Conservation (phyloP, 1,284 basidiomycete genomes). For the Pyrrhoderma lamaoense region DNA sequence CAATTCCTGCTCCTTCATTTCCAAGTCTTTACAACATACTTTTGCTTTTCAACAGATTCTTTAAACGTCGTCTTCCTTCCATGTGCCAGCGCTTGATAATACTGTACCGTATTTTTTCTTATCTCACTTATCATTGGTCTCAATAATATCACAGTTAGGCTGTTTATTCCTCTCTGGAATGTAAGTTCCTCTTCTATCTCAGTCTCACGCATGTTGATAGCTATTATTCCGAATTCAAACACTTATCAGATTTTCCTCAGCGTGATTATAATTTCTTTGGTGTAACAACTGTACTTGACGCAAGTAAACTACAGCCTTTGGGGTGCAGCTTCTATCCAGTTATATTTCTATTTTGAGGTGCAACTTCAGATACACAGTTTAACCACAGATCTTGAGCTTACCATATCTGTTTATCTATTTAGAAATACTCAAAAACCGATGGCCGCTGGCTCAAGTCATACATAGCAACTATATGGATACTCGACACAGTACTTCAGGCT, state of each 20-base stretch:
- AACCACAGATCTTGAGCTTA: background rate
- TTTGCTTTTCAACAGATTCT: too few relatives aligned
- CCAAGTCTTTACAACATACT: too few relatives aligned
- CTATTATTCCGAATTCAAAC: background rate
- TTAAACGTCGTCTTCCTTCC: too few relatives aligned
- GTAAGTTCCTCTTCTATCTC: background rate
- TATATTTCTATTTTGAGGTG: constrained; percentile 10
- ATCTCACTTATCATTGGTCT: too few relatives aligned
- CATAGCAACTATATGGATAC: constrained; percentile 5
- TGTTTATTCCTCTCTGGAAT: background rate
- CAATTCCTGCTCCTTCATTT: too few relatives aligned
- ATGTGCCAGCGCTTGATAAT: too few relatives aligned
- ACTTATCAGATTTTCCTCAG: background rate
- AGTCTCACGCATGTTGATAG: background rate
- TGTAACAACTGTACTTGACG: background rate
- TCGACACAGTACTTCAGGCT: constrained; percentile 13
- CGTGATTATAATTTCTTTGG: background rate
- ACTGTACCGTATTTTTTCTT: too few relatives aligned
- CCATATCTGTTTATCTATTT: background rate
- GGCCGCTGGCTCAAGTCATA: background rate
- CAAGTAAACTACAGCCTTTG: constrained; percentile 5
- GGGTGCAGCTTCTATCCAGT: constrained; percentile 6
- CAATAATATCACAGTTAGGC: background rate
- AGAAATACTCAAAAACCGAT: background rate
- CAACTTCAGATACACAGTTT: background rate